Evolutionary conservation across 768 basidiomycete species (phyloP).

Genomic region (Russula olivacea): DNA sequence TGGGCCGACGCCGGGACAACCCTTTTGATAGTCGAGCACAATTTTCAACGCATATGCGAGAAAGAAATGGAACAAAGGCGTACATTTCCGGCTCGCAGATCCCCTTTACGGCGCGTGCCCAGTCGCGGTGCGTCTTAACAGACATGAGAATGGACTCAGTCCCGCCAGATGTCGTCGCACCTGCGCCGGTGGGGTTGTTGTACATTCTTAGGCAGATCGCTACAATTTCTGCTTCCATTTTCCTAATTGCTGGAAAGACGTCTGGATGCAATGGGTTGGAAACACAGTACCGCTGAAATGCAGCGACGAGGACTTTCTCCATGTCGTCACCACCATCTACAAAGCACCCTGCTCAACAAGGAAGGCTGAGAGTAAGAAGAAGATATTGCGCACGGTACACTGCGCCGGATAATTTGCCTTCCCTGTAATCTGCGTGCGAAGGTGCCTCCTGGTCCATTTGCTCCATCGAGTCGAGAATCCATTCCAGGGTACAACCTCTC

Average conservation of each 20-base stretch:
- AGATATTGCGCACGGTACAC: conserved; percentile 63
- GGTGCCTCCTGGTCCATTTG: conserved; percentile 63
- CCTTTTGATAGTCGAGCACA: conserved; percentile 38
- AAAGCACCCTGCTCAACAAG: background rate
- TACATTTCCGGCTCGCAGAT: conserved; percentile 93
- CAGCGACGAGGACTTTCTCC: conserved; percentile 69
- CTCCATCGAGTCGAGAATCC: conserved; percentile 75
- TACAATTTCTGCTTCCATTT: conserved; percentile 97
- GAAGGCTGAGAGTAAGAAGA: background rate
- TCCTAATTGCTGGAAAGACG: conserved; percentile 85
- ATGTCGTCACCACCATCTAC: conserved; percentile 81
- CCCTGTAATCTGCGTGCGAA: conserved; percentile 47
- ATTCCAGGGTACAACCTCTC: conserved; percentile 57
- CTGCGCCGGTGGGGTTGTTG: conserved; percentile 79
- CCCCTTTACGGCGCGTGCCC: conserved; percentile 80
- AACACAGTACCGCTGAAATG: conserved; percentile 75
- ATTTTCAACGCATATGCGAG: conserved; percentile 10
- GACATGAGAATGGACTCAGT: conserved; percentile 97
- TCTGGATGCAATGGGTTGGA: conserved; percentile 92
- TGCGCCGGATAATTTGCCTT: conserved; percentile 77
- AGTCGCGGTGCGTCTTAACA: conserved; percentile 89
- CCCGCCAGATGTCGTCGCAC: conserved; percentile 90
- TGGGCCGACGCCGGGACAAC: conserved; percentile 81
- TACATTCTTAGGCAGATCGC: conserved; percentile 83
- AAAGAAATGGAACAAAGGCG: conserved; percentile 26